These are phyloP conservation scores for Penicillium steckii DNA, from an alignment of 495 filamentous ascomycete species.

Conservation along the genomic window DNA sequence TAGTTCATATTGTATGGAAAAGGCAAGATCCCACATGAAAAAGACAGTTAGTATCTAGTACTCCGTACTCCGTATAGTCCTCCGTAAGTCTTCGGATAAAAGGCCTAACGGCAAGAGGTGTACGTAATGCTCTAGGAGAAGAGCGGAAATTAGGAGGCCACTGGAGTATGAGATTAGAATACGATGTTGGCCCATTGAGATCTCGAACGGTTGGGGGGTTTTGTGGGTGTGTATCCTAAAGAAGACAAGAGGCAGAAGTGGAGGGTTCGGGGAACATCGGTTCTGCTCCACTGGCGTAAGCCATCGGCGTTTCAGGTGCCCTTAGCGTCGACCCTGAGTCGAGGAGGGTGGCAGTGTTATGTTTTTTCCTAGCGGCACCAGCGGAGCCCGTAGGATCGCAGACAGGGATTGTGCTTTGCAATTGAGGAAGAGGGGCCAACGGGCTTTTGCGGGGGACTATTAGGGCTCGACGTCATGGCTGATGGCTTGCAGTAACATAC, in stretches of 20 bases:
- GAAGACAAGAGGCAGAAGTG: slow-evolving; percentile 2
- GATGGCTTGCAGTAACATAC: background rate
- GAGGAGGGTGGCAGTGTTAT: slow-evolving; percentile 37
- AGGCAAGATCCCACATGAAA: background rate
- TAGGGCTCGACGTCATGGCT: slow-evolving; percentile 9
- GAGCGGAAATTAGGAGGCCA: background rate
- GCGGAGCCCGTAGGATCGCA: slow-evolving; percentile 37
- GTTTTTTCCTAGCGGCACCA: slow-evolving; percentile 18
- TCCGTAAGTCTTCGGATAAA: background rate
- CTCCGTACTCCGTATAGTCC: too few species aligned
- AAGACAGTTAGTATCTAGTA: too few species aligned
- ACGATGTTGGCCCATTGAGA: slow-evolving; percentile 1
- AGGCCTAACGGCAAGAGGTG: background rate
- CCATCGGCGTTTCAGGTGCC: slow-evolving; percentile 34
- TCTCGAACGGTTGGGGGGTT: slow-evolving; percentile 16
- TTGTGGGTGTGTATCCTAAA: background rate
- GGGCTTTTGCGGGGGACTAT: slow-evolving; percentile 31
- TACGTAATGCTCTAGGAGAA: background rate
- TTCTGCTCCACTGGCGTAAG: background rate
- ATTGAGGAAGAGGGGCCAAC: slow-evolving; percentile 15
- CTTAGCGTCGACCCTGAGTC: slow-evolving; percentile 33
- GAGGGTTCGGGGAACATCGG: background rate
- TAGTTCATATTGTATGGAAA: background rate
- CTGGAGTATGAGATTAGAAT: background rate
- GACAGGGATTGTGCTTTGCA: slow-evolving; percentile 29